Conservation (phyloP, 768 basidiomycete genomes). For the Glaciozyma antarctica region DNA sequence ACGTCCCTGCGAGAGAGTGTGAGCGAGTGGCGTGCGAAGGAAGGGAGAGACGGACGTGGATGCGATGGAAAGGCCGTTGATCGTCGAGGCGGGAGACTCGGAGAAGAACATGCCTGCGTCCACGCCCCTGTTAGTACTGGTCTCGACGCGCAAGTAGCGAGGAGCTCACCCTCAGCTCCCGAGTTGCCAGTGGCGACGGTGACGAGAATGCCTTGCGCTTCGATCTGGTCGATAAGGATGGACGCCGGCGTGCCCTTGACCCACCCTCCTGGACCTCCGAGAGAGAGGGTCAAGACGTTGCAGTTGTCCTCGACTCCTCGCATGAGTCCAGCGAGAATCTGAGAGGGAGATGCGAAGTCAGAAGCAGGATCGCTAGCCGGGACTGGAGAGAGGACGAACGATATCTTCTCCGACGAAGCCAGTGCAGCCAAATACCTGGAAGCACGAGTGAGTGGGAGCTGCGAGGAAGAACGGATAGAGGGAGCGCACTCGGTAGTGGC, state of each 20-base stretch:
- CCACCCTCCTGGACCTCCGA: slow-evolving; percentile 59
- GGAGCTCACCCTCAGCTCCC: slow-evolving; percentile 40
- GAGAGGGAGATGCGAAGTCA: not conserved
- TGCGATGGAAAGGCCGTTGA: slow-evolving; percentile 49
- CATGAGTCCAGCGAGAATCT: slow-evolving; percentile 36
- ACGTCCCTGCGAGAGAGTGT: slow-evolving; percentile 42
- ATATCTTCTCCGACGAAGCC: slow-evolving; percentile 43
- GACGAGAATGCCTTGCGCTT: slow-evolving; percentile 52
- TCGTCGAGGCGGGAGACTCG: slow-evolving; percentile 47
- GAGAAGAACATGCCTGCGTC: slow-evolving; percentile 54
- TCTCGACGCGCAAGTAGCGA: not conserved
- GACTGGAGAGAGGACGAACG: not conserved
- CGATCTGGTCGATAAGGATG: slow-evolving; percentile 56
- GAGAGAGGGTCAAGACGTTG: slow-evolving; percentile 58
- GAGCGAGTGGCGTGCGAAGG: not conserved
- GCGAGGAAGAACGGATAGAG: slow-evolving; percentile 33
- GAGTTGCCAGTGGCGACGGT: slow-evolving; percentile 56
- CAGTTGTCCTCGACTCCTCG: slow-evolving; percentile 48
- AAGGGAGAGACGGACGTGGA: slow-evolving; percentile 14
- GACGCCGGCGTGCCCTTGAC: slow-evolving; percentile 47
- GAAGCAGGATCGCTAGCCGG: not conserved
- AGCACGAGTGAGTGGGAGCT: not conserved
- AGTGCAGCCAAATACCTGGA: slow-evolving; percentile 53
- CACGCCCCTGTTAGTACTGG: not conserved
- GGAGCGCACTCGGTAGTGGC: slow-evolving; percentile 23